A percentile compares a stretch with the other conserved stretches of the same genome.
These are phyloP conservation scores for Pseudocercospora crystallina DNA, from an alignment of 2,329 filamentous ascomycete species.

Conservation along the genomic window DNA sequence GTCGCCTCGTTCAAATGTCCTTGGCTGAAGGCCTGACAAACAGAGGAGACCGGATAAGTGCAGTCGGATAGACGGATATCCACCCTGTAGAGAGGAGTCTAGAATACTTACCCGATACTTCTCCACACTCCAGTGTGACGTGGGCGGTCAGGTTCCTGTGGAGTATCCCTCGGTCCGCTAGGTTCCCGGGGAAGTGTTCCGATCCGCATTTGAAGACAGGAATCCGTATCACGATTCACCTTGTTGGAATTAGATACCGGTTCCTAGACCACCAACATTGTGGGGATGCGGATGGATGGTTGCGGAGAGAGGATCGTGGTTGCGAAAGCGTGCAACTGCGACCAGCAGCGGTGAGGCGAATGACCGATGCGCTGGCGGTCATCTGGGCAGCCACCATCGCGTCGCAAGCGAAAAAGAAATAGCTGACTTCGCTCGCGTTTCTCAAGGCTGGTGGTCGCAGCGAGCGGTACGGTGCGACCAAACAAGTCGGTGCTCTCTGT, in stretches of 20 bases:
- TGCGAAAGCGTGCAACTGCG: slow-evolving; percentile 7
- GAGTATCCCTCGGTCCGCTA: slow-evolving; percentile 1
- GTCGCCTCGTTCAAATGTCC: neutral
- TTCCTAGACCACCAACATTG: too few species aligned
- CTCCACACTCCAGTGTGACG: neutral
- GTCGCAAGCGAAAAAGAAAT: slow-evolving; percentile 12
- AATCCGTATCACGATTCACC: neutral
- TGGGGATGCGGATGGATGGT: neutral
- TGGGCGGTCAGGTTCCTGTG: neutral
- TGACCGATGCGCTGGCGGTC: slow-evolving; percentile 15
- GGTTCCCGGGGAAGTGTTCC: neutral
- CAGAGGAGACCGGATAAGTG: slow-evolving; percentile 5
- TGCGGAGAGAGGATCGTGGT: neutral
- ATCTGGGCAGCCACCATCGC: slow-evolving; percentile 15
- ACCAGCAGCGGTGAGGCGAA: slow-evolving; percentile 4
- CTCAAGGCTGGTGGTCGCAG: slow-evolving; percentile 1
- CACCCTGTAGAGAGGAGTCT: neutral
- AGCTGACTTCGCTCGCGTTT: neutral
- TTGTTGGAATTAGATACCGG: too few species aligned
- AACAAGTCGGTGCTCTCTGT: slow-evolving; percentile 3
- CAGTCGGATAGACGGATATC: slow-evolving; percentile 7
- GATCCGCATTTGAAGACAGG: neutral
- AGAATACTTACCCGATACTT: slow-evolving; percentile 1
- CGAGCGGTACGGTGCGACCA: slow-evolving; percentile 9
- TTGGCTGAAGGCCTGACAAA: neutral